phyloP scores from a whole-genome alignment of 2,329 filamentous ascomycete species.

The Monilinia aucupariae region DNA sequence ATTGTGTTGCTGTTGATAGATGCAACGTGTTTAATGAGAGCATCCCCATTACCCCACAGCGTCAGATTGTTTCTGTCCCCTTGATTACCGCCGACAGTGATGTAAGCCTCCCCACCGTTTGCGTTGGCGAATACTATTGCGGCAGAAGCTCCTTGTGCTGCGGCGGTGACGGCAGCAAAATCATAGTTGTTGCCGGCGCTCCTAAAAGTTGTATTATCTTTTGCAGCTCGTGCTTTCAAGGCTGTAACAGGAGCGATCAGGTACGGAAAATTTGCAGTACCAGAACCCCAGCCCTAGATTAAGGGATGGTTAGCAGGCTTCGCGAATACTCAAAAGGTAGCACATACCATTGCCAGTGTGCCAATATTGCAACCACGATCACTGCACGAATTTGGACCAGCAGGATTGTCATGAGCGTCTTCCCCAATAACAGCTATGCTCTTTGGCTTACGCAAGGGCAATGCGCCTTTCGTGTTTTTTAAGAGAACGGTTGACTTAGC shows the following conservation, averaged over 20 bases:
- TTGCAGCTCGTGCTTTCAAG: constrained; percentile 56
- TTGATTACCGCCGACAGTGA: constrained; percentile 71
- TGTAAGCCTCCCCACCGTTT: constrained; percentile 78
- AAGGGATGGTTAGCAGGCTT: constrained; percentile 51
- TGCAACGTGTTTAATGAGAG: constrained; percentile 73
- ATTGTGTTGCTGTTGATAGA: constrained; percentile 79
- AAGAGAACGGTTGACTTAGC: constrained; percentile 40
- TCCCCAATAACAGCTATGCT: constrained; percentile 42
- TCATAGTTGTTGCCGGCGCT: constrained; percentile 61
- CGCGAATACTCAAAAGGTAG: too few species aligned
- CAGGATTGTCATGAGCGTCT: constrained; percentile 46
- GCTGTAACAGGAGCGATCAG: constrained; percentile 68
- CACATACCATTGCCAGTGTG: constrained; percentile 49
- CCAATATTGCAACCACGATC: constrained; percentile 51
- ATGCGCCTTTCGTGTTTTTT: constrained; percentile 56
- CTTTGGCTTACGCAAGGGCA: constrained; percentile 41
- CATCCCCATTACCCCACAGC: constrained; percentile 77
- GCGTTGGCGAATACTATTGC: constrained; percentile 88
- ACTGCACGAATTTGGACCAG: constrained; percentile 59
- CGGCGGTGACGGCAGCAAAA: constrained; percentile 50
- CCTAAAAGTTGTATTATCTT: constrained; percentile 55
- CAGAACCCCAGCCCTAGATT: constrained; percentile 68
- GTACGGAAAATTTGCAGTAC: constrained; percentile 69
- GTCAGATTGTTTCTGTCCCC: constrained; percentile 93
- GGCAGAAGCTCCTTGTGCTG: constrained; percentile 59